A percentile compares a stretch with the other conserved stretches of the same genome.
phyloP scores from a whole-genome alignment of 2,329 filamentous ascomycete genomes.

The Tolypocladium pustulatum region DNA sequence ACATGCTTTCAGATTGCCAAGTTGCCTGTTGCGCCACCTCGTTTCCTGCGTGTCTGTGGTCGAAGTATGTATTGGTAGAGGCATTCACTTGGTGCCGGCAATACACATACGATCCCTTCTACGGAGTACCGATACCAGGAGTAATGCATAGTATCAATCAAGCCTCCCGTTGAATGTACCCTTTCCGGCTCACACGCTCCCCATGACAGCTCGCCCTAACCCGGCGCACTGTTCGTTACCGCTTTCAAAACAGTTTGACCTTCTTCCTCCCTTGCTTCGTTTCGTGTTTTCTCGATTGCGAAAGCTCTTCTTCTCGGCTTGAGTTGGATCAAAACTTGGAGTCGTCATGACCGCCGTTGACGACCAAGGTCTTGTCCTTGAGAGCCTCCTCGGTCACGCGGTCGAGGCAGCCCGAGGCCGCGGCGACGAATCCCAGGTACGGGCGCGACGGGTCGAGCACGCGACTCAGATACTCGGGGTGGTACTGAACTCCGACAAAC shows the following conservation, averaged over 20 bases:
- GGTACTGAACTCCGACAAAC: conserved; percentile 77
- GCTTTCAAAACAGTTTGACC: not conserved
- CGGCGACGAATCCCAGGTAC: conserved; percentile 78
- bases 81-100: not conserved
- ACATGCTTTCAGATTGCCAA: not conserved
- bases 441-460: conserved; percentile 27
- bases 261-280: not conserved
- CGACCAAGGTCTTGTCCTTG: not conserved
- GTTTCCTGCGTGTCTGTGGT: not conserved
- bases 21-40: not conserved
- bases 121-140: not conserved
- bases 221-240: not conserved
- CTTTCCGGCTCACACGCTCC: not conserved
- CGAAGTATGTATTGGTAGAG: not conserved
- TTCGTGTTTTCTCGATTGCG: not conserved
- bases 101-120: too few relatives aligned
- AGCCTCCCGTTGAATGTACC: not conserved
- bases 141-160: not conserved
- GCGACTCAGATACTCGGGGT: conserved; percentile 74
- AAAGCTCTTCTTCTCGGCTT: not conserved
- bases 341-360: not conserved
- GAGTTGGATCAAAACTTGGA: not conserved
- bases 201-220: not conserved
- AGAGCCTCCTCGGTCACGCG: conserved; percentile 12
- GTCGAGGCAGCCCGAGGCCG: conserved; percentile 57